Conservation (phyloP, 2,329 filamentous ascomycete genomes). For the Didymella segeticola region DNA sequence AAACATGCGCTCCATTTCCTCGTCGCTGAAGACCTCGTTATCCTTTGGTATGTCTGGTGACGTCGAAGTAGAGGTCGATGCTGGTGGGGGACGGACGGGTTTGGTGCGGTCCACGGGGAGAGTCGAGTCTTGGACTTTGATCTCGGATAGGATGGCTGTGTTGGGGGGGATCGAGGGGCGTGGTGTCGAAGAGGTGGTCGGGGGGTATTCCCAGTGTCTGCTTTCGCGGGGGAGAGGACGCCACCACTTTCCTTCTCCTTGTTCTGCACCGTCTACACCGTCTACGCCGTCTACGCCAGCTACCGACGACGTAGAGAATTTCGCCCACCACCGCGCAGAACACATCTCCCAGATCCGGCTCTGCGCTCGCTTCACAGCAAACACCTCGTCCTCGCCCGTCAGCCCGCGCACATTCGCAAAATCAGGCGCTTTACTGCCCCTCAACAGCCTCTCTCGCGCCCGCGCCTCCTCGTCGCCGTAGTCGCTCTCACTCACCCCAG, state of each 20-base stretch:
- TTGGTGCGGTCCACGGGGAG: not conserved
- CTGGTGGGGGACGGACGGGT: not conserved
- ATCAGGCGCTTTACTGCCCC: conserved; percentile 52
- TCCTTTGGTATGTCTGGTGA: conserved; percentile 1
- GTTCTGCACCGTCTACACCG: not conserved
- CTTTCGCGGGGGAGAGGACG: conserved; percentile 68
- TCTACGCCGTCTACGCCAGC: conserved; percentile 47
- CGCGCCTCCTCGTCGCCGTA: conserved; percentile 12
- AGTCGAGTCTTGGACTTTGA: too few relatives aligned
- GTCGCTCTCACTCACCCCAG: not conserved
- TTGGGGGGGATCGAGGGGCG: not conserved
- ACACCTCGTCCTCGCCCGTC: conserved; percentile 81
- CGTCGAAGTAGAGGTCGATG: not conserved
- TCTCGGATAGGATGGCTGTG: conserved; percentile 3
- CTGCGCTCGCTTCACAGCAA: conserved; percentile 78
- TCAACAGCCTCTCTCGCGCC: not conserved
- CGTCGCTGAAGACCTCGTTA: conserved; percentile 15
- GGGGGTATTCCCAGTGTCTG: conserved; percentile 68
- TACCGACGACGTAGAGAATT: conserved; percentile 38
- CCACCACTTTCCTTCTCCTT: conserved; percentile 68
- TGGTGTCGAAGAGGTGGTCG: not conserved
- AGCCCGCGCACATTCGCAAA: conserved; percentile 73
- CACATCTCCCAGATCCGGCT: conserved; percentile 86
- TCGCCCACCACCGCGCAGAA: conserved; percentile 72
- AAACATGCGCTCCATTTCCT: conserved; percentile 45